Conservation (phyloP, 31 red algal genomes). For the Endocladia muricata region DNA sequence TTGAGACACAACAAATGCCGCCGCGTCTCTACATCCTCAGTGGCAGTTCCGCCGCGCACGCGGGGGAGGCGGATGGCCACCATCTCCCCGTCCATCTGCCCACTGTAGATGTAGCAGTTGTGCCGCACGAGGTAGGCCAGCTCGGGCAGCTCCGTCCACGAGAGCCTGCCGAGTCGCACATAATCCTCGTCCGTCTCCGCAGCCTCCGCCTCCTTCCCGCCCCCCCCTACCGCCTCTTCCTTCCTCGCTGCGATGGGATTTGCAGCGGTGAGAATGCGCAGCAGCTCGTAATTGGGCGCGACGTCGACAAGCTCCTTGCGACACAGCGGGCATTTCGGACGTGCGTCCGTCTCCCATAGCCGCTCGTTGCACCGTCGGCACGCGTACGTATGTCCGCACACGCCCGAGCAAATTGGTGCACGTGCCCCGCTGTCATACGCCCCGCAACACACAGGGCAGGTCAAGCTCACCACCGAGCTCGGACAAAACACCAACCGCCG, state of each 20-base stretch:
- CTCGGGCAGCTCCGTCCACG: slow-evolving; percentile 24
- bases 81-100: slow-evolving; percentile 11
- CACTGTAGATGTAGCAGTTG: slow-evolving; percentile 9
- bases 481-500: slow-evolving; percentile 13
- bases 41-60: background rate
- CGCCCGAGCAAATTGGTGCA: slow-evolving; percentile 12
- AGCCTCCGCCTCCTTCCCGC: background rate
- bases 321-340: slow-evolving; percentile 11
- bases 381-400: slow-evolving; percentile 33
- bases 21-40: background rate
- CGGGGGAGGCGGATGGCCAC: slow-evolving; percentile 8
- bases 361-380: slow-evolving; percentile 21
- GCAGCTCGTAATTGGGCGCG: slow-evolving; percentile 34
- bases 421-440: background rate
- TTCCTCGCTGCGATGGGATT: background rate
- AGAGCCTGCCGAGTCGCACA: slow-evolving; percentile 5
- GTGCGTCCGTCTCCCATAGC: background rate
- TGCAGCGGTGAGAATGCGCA: slow-evolving; percentile 6
- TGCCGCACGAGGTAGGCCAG: background rate
- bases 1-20: slow-evolving; percentile 1
- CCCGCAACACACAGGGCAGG: background rate
- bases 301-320: slow-evolving; percentile 5
- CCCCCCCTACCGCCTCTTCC: background rate
- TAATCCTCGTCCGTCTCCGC: slow-evolving; percentile 4
- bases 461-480: background rate